A percentile compares a stretch with the other conserved stretches of the same genome.
Conservation (phyloP, 139 green algal genomes). For the Choricystis sp. region DNA sequence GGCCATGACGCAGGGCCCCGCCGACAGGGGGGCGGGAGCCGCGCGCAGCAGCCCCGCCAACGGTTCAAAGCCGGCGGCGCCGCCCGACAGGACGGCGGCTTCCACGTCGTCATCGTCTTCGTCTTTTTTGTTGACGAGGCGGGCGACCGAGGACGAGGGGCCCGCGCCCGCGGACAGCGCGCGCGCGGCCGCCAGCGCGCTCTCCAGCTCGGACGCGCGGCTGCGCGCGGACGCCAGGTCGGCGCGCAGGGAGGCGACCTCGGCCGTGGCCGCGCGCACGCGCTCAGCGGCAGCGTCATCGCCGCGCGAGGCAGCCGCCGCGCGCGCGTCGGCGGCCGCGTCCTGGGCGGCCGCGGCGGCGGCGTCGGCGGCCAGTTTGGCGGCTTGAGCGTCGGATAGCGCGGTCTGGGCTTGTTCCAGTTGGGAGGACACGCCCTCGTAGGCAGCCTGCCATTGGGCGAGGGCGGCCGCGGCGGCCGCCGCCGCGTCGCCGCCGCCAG, state of each 20-base stretch:
- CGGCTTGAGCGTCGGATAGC: not conserved
- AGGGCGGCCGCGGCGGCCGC: not conserved
- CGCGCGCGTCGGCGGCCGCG: too few species aligned
- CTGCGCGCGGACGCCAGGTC: not conserved
- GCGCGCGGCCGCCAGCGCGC: too few species aligned
- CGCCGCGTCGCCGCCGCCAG: too few species aligned
- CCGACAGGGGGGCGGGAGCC: not conserved
- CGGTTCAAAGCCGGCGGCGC: conserved; percentile 6
- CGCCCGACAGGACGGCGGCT: conserved; percentile 11
- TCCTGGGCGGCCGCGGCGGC: not conserved
- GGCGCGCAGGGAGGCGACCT: not conserved
- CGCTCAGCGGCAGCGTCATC: not conserved
- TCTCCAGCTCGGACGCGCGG: not conserved
- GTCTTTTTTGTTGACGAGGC: conserved; percentile 14
- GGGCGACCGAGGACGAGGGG: not conserved
- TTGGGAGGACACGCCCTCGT: too few species aligned
- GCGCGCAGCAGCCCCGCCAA: conserved; percentile 9
- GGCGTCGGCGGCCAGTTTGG: not conserved
- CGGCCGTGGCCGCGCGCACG: not conserved
- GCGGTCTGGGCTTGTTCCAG: too few species aligned
- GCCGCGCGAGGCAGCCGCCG: too few species aligned
- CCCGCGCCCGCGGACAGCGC: too few species aligned
- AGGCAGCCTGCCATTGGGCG: not conserved
- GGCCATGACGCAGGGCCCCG: not conserved
- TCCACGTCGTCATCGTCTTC: conserved; percentile 19